These are phyloP conservation scores for Helenozyma rhizophorensis DNA, from an alignment of 805 yeast species.

Conservation along the genomic window DNA sequence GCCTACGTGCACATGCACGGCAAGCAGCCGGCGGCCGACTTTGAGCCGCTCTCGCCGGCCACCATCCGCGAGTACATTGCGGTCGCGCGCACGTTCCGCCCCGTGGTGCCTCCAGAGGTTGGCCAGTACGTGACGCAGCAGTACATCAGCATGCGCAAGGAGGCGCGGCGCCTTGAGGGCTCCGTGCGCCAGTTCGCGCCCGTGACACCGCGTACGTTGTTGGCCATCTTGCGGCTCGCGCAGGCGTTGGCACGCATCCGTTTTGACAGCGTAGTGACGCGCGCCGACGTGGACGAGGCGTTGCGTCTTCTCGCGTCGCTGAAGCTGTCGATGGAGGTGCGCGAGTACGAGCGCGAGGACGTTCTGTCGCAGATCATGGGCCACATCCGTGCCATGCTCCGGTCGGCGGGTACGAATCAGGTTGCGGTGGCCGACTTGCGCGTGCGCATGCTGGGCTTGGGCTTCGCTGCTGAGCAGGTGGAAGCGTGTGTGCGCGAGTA, in stretches of 20 bases:
- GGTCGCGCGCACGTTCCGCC: constrained; percentile 78
- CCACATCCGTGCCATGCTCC: constrained; percentile 41
- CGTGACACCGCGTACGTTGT: constrained; percentile 90
- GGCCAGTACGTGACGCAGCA: constrained; percentile 82
- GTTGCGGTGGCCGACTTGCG: constrained; percentile 45
- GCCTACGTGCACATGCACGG: constrained; percentile 94
- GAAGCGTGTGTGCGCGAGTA: constrained; percentile 74
- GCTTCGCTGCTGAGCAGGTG: constrained; percentile 77
- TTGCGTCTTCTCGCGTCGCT: constrained; percentile 80
- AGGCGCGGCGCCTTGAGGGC: constrained; percentile 74
- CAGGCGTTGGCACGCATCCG: constrained; percentile 92
- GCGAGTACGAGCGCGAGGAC: constrained; percentile 53
- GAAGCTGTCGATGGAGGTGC: constrained; percentile 70
- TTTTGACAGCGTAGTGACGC: constrained; percentile 64
- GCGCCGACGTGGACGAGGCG: constrained; percentile 93
- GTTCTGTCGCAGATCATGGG: constrained; percentile 55
- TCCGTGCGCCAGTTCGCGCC: constrained; percentile 79
- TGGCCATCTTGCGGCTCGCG: constrained; percentile 86
- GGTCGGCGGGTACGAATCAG: constrained; percentile 28
- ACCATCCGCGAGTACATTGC: constrained; percentile 83
- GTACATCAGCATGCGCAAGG: constrained; percentile 90
- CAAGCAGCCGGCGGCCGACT: constrained; percentile 73
- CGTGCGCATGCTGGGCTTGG: constrained; percentile 69
- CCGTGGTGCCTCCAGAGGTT: constrained; percentile 76
- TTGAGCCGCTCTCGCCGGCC: constrained; percentile 71